Base-by-base conservation (phyloP, 2,329 filamentous ascomycete species). In the Trichoderma sp. region DNA sequence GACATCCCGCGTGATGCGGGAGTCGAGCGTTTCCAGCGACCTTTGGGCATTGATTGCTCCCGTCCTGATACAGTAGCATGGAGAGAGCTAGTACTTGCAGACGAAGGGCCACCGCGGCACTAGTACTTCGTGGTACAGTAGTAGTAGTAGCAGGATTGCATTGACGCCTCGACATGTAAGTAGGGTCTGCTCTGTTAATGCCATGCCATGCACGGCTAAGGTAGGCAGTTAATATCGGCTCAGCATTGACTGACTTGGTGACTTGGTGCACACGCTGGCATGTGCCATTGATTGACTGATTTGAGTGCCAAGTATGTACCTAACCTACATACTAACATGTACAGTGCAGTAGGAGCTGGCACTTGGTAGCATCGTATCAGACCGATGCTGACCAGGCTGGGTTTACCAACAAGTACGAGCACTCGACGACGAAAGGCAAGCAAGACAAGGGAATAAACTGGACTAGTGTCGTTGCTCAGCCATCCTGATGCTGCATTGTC, bases 1-100 rank as follows among this genome's bases (percentile, higher is more conserved):
- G 53, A 58, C 48, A 57, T 54, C 39, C 61, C 56, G 67, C 60
- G 59, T 66, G 59, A 68, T 58, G 67, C 32, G 29, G 64, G 32
- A 19, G 37, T 39, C 45, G 37, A 59, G 37, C 39, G 22, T 42
- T 37, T 45, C 19, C 29, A 32, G 50, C n/a, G 25, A 19, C 29
- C 42, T n/a, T 66, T 57, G 37, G 53, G 37, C 63, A 29, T 58
- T 37, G 39, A 39, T n/a, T 15, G 3, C 6, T 29, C 27, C n/a
- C n/a, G n/a, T 27, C 32, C 45, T 19, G 22, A 45, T 61, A 32
- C 19, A n/a, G n/a, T n/a, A n/a, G n/a, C n/a, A n/a, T n/a, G n/a
- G n/a, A n/a, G 7, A 32, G 37, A n/a, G 59, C 32, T 63, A 37
- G 59, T 27, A 63, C 59, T 63, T 53, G 59, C 59, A 63, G 59